Conservation (phyloP, 768 basidiomycete species). For the Lentinula aciculospora region DNA sequence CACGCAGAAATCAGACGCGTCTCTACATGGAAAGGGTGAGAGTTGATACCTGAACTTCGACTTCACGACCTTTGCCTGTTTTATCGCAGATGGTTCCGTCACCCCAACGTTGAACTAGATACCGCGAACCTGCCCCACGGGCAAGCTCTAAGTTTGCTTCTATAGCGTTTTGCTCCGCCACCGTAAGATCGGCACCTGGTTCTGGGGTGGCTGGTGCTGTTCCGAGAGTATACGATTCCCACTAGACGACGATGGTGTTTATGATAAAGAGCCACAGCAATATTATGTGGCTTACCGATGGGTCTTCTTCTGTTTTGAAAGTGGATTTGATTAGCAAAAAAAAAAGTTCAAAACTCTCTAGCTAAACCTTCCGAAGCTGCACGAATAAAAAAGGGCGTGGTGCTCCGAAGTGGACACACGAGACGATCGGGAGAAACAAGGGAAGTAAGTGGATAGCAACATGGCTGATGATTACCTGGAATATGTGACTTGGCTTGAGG, state of each 20-base stretch:
- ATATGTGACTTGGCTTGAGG: conserved; percentile 56
- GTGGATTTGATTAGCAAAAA: not conserved
- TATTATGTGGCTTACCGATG: conserved; percentile 48
- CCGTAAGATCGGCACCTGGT: conserved; percentile 57
- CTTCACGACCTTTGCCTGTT: conserved; percentile 79
- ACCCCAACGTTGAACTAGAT: conserved; percentile 88
- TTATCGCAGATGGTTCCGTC: conserved; percentile 94
- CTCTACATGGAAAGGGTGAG: conserved; percentile 3
- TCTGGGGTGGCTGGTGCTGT: conserved; percentile 58
- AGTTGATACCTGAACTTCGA: conserved; percentile 81
- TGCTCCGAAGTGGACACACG: too few relatives aligned
- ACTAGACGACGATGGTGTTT: conserved; percentile 34
- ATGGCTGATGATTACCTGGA: conserved; percentile 42
- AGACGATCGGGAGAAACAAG: not conserved
- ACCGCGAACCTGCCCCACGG: conserved; percentile 73
- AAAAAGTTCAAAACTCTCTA: too few relatives aligned
- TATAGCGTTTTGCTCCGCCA: conserved; percentile 59
- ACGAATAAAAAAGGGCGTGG: too few relatives aligned
- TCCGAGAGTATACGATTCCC: conserved; percentile 76
- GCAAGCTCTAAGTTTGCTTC: conserved; percentile 73
- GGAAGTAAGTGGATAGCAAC: not conserved
- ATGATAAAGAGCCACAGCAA: conserved; percentile 16
- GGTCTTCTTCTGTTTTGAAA: conserved; percentile 68
- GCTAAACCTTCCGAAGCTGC: too few relatives aligned
- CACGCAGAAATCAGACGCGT: conserved; percentile 8